Percentiles rank a stretch among this genome's conserved stretches.
These are phyloP conservation scores for Penicillium longicatenatum DNA, from an alignment of 495 filamentous ascomycete species.

Conservation along the genomic window DNA sequence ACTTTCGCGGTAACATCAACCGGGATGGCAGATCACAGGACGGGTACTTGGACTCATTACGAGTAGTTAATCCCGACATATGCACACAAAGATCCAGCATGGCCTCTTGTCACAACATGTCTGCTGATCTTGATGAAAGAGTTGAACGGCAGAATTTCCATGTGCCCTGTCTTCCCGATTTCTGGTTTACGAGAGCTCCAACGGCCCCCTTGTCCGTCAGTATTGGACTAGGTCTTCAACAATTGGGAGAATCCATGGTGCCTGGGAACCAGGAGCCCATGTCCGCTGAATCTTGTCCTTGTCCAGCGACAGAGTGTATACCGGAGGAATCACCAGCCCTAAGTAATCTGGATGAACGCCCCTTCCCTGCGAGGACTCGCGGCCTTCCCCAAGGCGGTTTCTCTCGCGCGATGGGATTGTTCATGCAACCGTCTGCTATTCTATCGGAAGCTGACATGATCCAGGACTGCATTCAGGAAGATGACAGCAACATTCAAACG, in stretches of 20 bases:
- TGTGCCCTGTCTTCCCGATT: not conserved
- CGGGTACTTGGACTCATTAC: not conserved
- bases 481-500: not conserved
- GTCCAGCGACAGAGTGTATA: not conserved
- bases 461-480: not conserved
- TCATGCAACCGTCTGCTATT: not conserved
- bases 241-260: not conserved
- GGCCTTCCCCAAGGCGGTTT: not conserved
- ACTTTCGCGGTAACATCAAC: constrained; percentile 4
- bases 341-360: not conserved
- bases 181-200: not conserved
- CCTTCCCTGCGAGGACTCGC: not conserved
- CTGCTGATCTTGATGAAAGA: not conserved
- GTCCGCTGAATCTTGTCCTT: not conserved
- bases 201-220: not conserved
- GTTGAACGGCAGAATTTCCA: not conserved
- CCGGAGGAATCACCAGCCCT: not conserved
- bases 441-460: not conserved
- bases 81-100: not conserved
- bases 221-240: not conserved
- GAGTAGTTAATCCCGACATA: not conserved
- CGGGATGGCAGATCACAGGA: not conserved
- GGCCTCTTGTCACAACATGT: not conserved
- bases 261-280: not conserved
- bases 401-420: not conserved